Evolutionary conservation across 2,329 filamentous ascomycete species (phyloP), one percentile per base, ranked within the genome.

Genomic region (Trichophyton verrucosum): DNA sequence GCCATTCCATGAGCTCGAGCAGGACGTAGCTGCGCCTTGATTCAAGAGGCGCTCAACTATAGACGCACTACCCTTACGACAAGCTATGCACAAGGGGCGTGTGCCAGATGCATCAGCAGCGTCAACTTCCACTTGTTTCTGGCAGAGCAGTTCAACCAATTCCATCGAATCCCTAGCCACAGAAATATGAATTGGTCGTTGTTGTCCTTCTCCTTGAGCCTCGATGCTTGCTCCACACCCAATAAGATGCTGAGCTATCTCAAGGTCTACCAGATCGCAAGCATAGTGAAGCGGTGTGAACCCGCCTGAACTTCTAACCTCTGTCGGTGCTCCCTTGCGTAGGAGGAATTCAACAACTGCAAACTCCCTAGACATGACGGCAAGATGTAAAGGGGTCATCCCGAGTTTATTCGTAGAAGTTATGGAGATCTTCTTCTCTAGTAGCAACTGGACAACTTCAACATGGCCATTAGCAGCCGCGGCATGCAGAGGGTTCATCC

Each of bases 401-500:
- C 72, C 72, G 13, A 68, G 63, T 9, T 61, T 63, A 58, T 74
- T 73, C 38, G 63, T 64, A 33, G 61, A 66, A 7, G 65, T 60
- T 7, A 74, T 60, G 4, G 67, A 62, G 6, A 65, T 65, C 64
- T 69, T 72, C 57, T 66, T 71, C 38, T 70, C 66, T 42, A 70
- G 66, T 2, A 75, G 66, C 13, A 73, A 60, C 0, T 69, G 61
- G 9, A 75, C 70, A 17, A 72, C 66, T 27, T 75, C 71, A n/a
- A 68, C 65, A 57, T 75, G 73, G 1, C 73, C 73, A 57, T 73
- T 73, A 61, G 67, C 73, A 5, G 69, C 68, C 27, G 73, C 73
- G 72, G 72, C 74, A 57, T 75, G 73, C 20, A 75, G 58, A 0
- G 71, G 68, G 7, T 71, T 73, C 72, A 74, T 75, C 3, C 67